phyloP scores from a whole-genome alignment of 179 eudicot species.

The Beta macrorhiza region DNA sequence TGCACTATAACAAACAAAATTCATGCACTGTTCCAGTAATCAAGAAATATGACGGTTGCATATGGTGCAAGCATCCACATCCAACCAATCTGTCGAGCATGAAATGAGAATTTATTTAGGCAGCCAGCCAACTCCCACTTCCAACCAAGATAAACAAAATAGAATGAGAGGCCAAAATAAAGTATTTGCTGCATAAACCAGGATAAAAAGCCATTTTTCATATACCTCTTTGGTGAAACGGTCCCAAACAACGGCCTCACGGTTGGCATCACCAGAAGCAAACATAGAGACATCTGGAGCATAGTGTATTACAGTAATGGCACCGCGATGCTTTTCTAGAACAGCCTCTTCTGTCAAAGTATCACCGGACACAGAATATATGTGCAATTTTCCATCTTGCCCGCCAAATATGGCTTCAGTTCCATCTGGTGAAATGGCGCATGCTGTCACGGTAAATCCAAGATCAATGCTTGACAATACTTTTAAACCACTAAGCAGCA shows the following conservation, averaged over 20 bases:
- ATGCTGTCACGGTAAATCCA: constrained; percentile 79
- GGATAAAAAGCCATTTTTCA: not conserved
- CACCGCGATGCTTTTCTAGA: constrained; percentile 91
- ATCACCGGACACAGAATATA: constrained; percentile 73
- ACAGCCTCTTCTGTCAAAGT: constrained; percentile 72
- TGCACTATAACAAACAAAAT: not conserved
- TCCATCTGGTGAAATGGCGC: constrained; percentile 81
- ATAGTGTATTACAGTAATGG: constrained; percentile 78
- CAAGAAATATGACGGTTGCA: not conserved
- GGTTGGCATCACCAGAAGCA: constrained; percentile 89
- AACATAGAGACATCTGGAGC: constrained; percentile 93
- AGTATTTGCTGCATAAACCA: not conserved
- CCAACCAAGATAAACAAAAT: not conserved
- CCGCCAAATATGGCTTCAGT: constrained; percentile 80
- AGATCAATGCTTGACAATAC: constrained; percentile 60
- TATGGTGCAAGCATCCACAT: not conserved
- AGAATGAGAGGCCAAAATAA: not conserved
- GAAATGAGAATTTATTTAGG: not conserved
- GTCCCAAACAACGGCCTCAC: constrained; percentile 98
- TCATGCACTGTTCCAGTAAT: not conserved
- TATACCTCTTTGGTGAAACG: constrained; percentile 73
- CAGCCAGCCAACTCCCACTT: not conserved
- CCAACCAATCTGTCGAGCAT: not conserved
- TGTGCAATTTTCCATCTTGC: constrained; percentile 82
- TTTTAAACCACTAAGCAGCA: constrained; percentile 66